A percentile compares a stretch with the other conserved stretches of the same genome.
phyloP scores from a whole-genome alignment of 2,329 filamentous ascomycete species.

The Neofusicoccum laricinum region DNA sequence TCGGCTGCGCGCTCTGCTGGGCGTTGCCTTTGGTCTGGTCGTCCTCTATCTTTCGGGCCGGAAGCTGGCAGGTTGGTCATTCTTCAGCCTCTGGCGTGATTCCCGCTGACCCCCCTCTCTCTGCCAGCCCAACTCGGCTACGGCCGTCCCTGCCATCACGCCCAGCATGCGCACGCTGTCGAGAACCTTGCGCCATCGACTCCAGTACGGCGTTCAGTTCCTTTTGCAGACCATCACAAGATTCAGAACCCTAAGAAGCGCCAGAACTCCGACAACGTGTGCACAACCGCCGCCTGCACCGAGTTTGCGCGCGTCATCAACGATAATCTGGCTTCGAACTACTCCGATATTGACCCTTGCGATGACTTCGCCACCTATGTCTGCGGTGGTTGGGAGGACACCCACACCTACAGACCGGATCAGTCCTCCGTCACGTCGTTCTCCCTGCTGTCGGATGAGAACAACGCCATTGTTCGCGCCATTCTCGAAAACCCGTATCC shows the following conservation, averaged over 20 bases:
- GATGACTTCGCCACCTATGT: slow-evolving; percentile 66
- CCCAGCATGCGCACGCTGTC: not conserved
- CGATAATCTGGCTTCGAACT: slow-evolving; percentile 60
- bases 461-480: not conserved
- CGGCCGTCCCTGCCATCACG: not conserved
- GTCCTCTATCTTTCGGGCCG: not conserved
- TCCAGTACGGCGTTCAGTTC: not conserved
- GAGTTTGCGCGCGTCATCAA: slow-evolving; percentile 62
- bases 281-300: slow-evolving; percentile 59
- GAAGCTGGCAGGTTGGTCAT: not conserved
- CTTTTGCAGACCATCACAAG: not conserved
- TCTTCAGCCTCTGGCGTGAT: too few species aligned
- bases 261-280: slow-evolving; percentile 27
- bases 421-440: slow-evolving; percentile 32
- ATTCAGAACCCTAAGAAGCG: not conserved
- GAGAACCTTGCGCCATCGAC: not conserved
- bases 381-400: slow-evolving; percentile 64
- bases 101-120: not conserved
- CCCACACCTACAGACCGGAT: slow-evolving; percentile 64
- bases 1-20: not conserved
- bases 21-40: not conserved
- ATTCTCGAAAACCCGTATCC: not conserved
- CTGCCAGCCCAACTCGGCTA: not conserved
- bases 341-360: slow-evolving; percentile 64
- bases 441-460: not conserved